These are phyloP conservation scores for Polyporus arcularius DNA, from an alignment of 768 basidiomycete species.

Conservation along the genomic window DNA sequence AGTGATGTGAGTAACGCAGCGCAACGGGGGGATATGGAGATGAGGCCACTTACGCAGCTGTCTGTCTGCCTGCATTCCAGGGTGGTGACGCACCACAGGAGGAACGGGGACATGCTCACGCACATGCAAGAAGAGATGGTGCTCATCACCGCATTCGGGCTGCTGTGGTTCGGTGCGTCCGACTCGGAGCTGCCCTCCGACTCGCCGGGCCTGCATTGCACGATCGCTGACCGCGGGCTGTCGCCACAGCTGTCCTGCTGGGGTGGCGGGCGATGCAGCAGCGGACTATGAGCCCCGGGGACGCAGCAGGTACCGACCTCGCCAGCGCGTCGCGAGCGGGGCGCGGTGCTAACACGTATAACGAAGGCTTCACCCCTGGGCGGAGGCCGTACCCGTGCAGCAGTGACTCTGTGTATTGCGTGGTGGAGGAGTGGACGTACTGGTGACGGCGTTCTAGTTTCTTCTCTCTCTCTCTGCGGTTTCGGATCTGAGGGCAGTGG, in stretches of 20 bases:
- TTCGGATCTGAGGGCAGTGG: not conserved
- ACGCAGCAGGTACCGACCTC: constrained; percentile 18
- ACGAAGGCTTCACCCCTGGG: constrained; percentile 23
- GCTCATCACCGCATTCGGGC: constrained; percentile 67
- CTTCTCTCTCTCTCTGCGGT: not conserved
- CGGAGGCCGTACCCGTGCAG: constrained; percentile 55
- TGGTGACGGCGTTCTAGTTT: constrained; percentile 28
- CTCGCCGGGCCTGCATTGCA: not conserved
- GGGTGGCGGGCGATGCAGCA: constrained; percentile 43
- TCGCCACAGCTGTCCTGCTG: constrained; percentile 41
- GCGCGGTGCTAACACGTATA: constrained; percentile 18
- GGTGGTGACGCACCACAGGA: constrained; percentile 66
- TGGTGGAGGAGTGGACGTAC: constrained; percentile 70
- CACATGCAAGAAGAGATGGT: constrained; percentile 74
- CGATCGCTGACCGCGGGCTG: constrained; percentile 2
- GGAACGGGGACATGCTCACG: constrained; percentile 60
- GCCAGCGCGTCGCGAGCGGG: constrained; percentile 19
- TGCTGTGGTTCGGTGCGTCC: constrained; percentile 75
- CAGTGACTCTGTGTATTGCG: constrained; percentile 62
- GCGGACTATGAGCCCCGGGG: constrained; percentile 11
- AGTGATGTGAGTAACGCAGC: constrained; percentile 51
- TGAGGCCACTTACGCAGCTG: not conserved
- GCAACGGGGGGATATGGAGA: not conserved
- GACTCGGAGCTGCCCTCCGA: not conserved
- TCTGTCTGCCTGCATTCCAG: constrained; percentile 37